These are phyloP conservation scores for Dacryopinax primogenitus DNA, from an alignment of 768 basidiomycete genomes.

Conservation along the genomic window DNA sequence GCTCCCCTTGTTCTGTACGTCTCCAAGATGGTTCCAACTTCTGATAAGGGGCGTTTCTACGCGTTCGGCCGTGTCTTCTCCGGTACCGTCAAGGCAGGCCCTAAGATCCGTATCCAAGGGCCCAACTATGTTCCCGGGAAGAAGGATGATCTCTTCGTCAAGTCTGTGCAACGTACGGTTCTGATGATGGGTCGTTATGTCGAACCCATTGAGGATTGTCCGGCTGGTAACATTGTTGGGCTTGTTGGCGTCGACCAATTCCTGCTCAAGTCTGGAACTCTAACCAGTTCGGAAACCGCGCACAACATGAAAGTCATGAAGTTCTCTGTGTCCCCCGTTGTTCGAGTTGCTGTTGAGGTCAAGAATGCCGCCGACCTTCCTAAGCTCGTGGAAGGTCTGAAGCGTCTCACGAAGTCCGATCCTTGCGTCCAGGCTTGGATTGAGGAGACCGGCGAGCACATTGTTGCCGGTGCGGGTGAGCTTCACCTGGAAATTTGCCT, in stretches of 20 bases:
- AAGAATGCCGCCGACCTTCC: constrained; percentile 99
- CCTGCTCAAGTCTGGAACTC: constrained; percentile 97
- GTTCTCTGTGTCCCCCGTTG: constrained; percentile 99
- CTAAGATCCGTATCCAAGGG: constrained; percentile 98
- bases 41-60: constrained; percentile 99
- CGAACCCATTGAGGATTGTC: constrained; percentile 98
- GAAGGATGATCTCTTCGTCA: constrained; percentile 96
- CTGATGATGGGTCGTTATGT: constrained; percentile 99
- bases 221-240: constrained; percentile 96
- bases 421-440: constrained; percentile 98
- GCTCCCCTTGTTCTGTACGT: constrained; percentile 95
- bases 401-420: constrained; percentile 99
- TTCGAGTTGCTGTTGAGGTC: constrained; percentile 97
- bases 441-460: constrained; percentile 85
- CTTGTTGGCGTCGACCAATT: constrained; percentile 99
- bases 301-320: constrained; percentile 99
- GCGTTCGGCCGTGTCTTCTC: constrained; percentile 99
- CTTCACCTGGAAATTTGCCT: constrained; percentile 98
- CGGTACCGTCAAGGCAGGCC: constrained; percentile 90
- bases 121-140: constrained; percentile 98
- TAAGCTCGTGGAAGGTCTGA: constrained; percentile 99
- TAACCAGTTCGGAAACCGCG: constrained; percentile 94
- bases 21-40: constrained; percentile 99
- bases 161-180: constrained; percentile 96
- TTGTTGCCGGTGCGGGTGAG: constrained; percentile 98